Conservation (phyloP, 768 basidiomycete species). For the Lenzites betulinus region DNA sequence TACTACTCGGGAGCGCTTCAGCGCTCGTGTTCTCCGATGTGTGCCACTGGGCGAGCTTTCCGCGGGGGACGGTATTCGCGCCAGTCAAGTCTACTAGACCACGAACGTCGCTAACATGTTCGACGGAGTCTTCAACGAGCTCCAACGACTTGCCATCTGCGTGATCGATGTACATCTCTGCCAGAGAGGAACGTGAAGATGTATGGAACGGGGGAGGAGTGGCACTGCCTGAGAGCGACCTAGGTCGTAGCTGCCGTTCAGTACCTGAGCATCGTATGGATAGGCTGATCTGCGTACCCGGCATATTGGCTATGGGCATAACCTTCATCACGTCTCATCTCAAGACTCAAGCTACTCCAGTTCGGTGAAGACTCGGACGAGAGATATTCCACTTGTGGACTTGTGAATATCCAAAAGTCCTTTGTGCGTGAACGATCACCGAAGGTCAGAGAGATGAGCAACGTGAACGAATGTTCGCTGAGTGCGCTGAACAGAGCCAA, state of each 20-base stretch:
- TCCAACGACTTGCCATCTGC: conserved; percentile 54
- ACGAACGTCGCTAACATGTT: conserved; percentile 18
- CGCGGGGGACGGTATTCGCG: conserved; percentile 44
- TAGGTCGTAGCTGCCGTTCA: not conserved
- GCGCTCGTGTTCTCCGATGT: conserved; percentile 27
- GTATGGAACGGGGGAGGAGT: conserved; percentile 1
- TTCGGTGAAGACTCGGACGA: conserved; percentile 39
- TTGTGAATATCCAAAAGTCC: conserved; percentile 78
- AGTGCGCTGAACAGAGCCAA: conserved; percentile 65
- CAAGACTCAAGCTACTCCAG: conserved; percentile 38
- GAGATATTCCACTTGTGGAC: conserved; percentile 37
- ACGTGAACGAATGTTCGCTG: conserved; percentile 66
- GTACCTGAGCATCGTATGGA: too few relatives aligned
- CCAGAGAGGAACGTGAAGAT: too few relatives aligned
- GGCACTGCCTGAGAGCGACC: conserved; percentile 5
- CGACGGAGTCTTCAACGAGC: conserved; percentile 26
- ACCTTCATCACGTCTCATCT: conserved; percentile 31
- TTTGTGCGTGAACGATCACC: conserved; percentile 69
- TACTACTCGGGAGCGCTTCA: conserved; percentile 6
- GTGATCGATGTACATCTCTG: too few relatives aligned
- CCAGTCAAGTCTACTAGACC: conserved; percentile 73
- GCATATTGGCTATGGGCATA: not conserved
- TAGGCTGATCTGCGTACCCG: conserved; percentile 5
- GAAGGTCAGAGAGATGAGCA: conserved; percentile 71
- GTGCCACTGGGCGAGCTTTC: conserved; percentile 15